A percentile compares a stretch with the other conserved stretches of the same genome.
phyloP scores from a whole-genome alignment of 2,329 filamentous ascomycete species.

The Aspergillus tamarii region DNA sequence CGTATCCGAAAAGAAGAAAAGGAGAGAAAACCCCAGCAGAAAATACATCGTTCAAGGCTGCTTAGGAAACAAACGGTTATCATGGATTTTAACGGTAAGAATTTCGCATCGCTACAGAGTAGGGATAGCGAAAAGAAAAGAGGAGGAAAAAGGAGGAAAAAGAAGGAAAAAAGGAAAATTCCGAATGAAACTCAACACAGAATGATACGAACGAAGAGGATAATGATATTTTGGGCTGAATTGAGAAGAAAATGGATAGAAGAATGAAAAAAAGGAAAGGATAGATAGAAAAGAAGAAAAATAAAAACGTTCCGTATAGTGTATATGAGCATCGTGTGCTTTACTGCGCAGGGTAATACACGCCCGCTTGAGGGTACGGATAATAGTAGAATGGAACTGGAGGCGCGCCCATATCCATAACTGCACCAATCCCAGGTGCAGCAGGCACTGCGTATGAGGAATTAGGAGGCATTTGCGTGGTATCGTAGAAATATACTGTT shows the following conservation, averaged over 20 bases:
- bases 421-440: conserved; percentile 54
- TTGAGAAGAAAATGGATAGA: conserved; percentile 23
- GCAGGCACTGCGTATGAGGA: conserved; percentile 56
- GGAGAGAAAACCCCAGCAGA: conserved; percentile 2
- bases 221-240: conserved; percentile 1
- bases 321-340: neutral
- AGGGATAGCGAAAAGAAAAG: conserved; percentile 26
- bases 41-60: neutral
- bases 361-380: conserved; percentile 58
- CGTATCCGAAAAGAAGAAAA: conserved; percentile 12
- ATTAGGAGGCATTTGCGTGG: conserved; percentile 64
- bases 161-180: neutral
- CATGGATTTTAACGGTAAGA: conserved; percentile 19
- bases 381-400: conserved; percentile 58
- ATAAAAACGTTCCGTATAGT: conserved; percentile 3
- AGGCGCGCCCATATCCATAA: conserved; percentile 71
- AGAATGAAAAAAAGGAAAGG: conserved; percentile 16
- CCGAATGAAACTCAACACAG: conserved; percentile 1
- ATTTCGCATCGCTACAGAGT: neutral
- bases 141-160: conserved; percentile 27
- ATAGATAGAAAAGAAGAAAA: conserved; percentile 13
- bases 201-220: conserved; percentile 4
- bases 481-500: conserved; percentile 93
- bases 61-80: conserved; percentile 24
- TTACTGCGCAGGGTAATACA: conserved; percentile 62